Evolutionary conservation across 192 early-diverging fungal genomes (phyloP).

Genomic region (Geranomyces michiganensis): DNA sequence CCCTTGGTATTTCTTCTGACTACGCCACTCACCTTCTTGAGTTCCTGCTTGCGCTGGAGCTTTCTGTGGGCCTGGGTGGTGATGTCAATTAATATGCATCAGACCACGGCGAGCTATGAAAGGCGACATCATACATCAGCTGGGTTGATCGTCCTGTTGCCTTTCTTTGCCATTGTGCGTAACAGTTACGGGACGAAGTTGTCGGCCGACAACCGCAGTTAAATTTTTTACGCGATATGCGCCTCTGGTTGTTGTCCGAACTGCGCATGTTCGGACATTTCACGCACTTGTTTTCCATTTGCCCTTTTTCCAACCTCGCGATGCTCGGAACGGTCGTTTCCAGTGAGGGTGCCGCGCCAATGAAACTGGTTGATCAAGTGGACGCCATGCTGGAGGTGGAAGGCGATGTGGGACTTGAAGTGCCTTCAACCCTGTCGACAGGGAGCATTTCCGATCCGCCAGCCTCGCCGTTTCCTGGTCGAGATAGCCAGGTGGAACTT

Average conservation of each 20-base stretch:
- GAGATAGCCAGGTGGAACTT: too few species aligned
- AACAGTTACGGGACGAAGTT: background rate
- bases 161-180: background rate
- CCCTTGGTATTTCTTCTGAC: too few species aligned
- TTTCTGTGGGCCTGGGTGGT: slow-evolving; percentile 44
- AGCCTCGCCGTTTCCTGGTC: too few species aligned
- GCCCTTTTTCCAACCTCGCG: too few species aligned
- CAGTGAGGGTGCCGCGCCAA: too few species aligned
- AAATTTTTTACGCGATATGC: slow-evolving; percentile 53
- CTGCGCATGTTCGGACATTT: background rate
- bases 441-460: too few species aligned
- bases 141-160: slow-evolving; percentile 42
- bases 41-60: slow-evolving; percentile 56
- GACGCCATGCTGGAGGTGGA: too few species aligned
- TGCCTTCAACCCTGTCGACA: too few species aligned
- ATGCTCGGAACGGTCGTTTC: too few species aligned
- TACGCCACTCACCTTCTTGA: slow-evolving; percentile 57
- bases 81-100: background rate
- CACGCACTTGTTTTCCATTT: too few species aligned
- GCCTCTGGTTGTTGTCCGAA: slow-evolving; percentile 47
- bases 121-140: slow-evolving; percentile 42
- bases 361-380: too few species aligned
- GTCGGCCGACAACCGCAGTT: slow-evolving; percentile 50
- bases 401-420: too few species aligned
- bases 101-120: background rate